These are phyloP conservation scores for Grosmannia clavigera DNA, from an alignment of 2,329 filamentous ascomycete genomes.

Conservation along the genomic window DNA sequence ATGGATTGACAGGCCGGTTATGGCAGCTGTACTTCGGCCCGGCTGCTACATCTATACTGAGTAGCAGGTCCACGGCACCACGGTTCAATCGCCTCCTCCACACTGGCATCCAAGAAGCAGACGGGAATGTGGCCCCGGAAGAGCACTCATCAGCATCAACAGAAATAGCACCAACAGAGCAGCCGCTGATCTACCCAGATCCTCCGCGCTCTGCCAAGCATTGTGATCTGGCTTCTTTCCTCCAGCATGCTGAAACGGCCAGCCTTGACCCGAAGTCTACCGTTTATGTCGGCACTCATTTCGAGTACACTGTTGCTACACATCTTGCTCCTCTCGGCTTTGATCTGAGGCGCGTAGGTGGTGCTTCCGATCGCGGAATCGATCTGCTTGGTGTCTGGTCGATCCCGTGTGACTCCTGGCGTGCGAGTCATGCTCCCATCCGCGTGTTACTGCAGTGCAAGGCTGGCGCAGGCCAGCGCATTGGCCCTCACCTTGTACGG, in stretches of 20 bases:
- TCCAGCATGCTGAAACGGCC: conserved; percentile 46
- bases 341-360: conserved; percentile 51
- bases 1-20: neutral
- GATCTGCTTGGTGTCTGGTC: conserved; percentile 63
- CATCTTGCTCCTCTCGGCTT: conserved; percentile 51
- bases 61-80: neutral
- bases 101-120: neutral
- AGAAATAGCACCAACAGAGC: neutral
- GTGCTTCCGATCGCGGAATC: conserved; percentile 56
- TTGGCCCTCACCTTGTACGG: conserved; percentile 50
- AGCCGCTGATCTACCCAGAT: conserved; percentile 29
- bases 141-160: neutral
- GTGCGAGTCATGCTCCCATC: conserved; percentile 19
- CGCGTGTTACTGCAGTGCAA: conserved; percentile 58
- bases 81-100: neutral
- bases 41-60: neutral
- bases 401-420: conserved; percentile 14
- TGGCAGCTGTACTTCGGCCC: neutral
- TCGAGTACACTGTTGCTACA: conserved; percentile 56
- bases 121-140: neutral
- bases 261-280: conserved; percentile 43
- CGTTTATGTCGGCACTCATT: conserved; percentile 60
- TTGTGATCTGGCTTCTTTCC: conserved; percentile 50
- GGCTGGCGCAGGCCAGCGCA: conserved; percentile 31
- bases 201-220: conserved; percentile 37